Conservation (phyloP, 2,329 filamentous ascomycete genomes). For the Chlorencoelia australis region DNA sequence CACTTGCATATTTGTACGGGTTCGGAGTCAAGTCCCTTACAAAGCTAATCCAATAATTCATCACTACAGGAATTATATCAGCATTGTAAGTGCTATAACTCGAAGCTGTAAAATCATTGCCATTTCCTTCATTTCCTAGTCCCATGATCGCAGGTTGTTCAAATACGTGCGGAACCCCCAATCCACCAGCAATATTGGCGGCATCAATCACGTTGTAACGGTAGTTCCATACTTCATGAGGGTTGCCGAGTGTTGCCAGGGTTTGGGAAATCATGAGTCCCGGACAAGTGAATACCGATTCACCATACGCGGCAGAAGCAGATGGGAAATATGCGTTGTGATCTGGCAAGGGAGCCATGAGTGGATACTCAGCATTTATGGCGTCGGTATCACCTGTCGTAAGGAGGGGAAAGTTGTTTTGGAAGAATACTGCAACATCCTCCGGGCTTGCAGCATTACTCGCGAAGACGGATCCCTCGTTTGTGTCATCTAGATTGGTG, state of each 20-base stretch:
- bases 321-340: constrained; percentile 30
- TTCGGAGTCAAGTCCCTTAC: constrained; percentile 32
- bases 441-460: constrained; percentile 27
- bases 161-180: constrained; percentile 30
- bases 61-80: constrained; percentile 26
- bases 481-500: constrained; percentile 29
- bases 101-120: constrained; percentile 24
- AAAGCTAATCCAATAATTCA: constrained; percentile 37
- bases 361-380: constrained; percentile 26
- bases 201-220: constrained; percentile 36
- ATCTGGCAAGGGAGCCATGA: constrained; percentile 23
- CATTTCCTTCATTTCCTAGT: constrained; percentile 25
- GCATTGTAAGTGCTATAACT: constrained; percentile 26
- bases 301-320: constrained; percentile 33
- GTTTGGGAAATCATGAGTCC: constrained; percentile 32
- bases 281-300: constrained; percentile 39
- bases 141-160: constrained; percentile 31
- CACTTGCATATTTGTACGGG: constrained; percentile 21
- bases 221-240: constrained; percentile 35
- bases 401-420: constrained; percentile 30
- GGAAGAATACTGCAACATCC: constrained; percentile 28
- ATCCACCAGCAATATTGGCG: constrained; percentile 27
- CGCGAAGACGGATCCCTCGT: constrained; percentile 51
- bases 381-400: constrained; percentile 19
- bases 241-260: constrained; percentile 23